phyloP scores from a whole-genome alignment of 2,329 filamentous ascomycete species.

The Monosporascus sp. region DNA sequence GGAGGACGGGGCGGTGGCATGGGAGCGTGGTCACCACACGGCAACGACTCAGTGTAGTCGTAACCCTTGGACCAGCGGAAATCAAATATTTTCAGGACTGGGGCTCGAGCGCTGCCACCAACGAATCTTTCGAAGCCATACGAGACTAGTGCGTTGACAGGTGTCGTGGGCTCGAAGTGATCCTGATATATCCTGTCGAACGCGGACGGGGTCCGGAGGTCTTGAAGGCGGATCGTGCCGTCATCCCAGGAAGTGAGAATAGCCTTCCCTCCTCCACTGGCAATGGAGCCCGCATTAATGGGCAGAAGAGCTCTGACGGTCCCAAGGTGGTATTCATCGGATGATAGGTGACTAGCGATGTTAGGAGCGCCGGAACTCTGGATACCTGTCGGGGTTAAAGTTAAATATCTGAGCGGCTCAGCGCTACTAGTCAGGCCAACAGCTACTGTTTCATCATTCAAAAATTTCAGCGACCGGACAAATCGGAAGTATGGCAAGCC shows the following conservation, averaged over 20 bases:
- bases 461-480: constrained; percentile 37
- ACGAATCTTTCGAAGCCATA: constrained; percentile 48
- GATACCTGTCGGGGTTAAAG: constrained; percentile 40
- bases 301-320: constrained; percentile 44
- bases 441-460: constrained; percentile 39
- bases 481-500: constrained; percentile 17
- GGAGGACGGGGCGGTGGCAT: constrained; percentile 27
- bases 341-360: constrained; percentile 19
- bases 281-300: constrained; percentile 28
- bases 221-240: constrained; percentile 45
- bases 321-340: constrained; percentile 21
- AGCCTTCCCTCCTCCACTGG: constrained; percentile 31
- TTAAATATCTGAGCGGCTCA: constrained; percentile 41
- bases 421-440: constrained; percentile 38
- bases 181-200: constrained; percentile 48
- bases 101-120: constrained; percentile 38
- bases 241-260: constrained; percentile 50
- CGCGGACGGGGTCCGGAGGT: constrained; percentile 43
- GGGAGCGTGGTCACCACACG: constrained; percentile 36
- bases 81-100: constrained; percentile 48
- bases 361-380: constrained; percentile 31
- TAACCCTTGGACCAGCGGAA: constrained; percentile 46
- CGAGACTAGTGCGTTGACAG: constrained; percentile 42
- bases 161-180: constrained; percentile 42
- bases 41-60: constrained; percentile 41